Percentiles rank a stretch among this genome's conserved stretches.
phyloP scores from a whole-genome alignment of 305 asterid species.

The Fraxinus nigra region DNA sequence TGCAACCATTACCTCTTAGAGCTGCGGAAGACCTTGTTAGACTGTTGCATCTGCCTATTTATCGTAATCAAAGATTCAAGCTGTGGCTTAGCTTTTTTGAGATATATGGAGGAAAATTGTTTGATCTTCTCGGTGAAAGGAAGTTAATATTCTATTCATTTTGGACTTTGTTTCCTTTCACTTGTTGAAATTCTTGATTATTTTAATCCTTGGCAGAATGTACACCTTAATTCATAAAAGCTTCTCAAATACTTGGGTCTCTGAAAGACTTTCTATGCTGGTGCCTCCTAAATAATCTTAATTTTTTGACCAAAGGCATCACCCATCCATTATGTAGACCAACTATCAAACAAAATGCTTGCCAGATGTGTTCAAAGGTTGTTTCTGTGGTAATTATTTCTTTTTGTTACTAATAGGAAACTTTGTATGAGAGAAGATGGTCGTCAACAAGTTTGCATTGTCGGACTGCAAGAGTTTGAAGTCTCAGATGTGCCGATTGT shows the following conservation, averaged over 20 bases:
- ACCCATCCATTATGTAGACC: background rate
- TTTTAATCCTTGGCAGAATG: conserved; percentile 6
- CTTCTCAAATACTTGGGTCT: background rate
- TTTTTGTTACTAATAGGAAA: conserved; percentile 50
- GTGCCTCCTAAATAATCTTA: background rate
- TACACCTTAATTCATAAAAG: background rate
- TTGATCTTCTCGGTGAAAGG: conserved; percentile 92
- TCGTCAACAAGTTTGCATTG: conserved; percentile 96
- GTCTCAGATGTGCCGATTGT: conserved; percentile 94
- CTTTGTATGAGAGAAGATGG: conserved; percentile 98
- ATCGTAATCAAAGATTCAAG: conserved; percentile 89
- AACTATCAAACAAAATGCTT: background rate
- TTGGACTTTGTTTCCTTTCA: conserved; percentile 23
- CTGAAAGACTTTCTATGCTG: background rate
- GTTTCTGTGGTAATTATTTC: conserved; percentile 12
- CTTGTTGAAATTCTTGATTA: conserved; percentile 14
- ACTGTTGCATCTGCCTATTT: conserved; percentile 78
- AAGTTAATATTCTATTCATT: conserved; percentile 54
- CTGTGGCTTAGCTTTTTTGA: conserved; percentile 97
- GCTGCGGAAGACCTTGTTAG: conserved; percentile 94
- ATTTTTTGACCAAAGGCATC: background rate
- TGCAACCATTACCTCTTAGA: conserved; percentile 98
- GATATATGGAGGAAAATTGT: conserved; percentile 93
- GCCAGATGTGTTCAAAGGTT: background rate
- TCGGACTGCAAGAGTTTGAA: conserved; percentile 98